Evolutionary conservation across 148 eudicot species (phyloP).

Genomic region (Euryodendron excelsum): DNA sequence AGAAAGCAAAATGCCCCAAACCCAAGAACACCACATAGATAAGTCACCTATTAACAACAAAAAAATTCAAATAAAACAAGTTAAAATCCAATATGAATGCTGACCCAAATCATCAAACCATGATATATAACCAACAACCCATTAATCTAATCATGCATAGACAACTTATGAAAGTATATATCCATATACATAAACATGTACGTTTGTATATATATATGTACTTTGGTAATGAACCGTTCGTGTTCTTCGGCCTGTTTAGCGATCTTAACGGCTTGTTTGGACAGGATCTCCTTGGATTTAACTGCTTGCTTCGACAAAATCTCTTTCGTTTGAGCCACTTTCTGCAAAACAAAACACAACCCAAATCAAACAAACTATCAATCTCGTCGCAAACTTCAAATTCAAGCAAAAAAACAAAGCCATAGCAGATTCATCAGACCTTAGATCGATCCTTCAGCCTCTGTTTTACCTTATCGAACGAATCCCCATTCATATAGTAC

Average conservation of each 20-base stretch:
- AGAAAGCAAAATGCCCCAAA: slow-evolving; percentile 96
- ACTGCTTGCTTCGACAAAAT: slow-evolving; percentile 41
- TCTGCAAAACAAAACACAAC: slow-evolving; percentile 37
- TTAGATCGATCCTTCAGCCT: slow-evolving; percentile 60
- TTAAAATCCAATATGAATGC: background rate
- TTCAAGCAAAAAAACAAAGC: slow-evolving; percentile 7
- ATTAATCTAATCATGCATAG: background rate
- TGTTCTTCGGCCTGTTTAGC: slow-evolving; percentile 97
- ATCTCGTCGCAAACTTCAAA: background rate
- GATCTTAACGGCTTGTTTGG: slow-evolving; percentile 82
- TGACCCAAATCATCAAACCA: background rate
- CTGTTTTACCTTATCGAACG: slow-evolving; percentile 43
- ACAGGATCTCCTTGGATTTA: slow-evolving; percentile 76
- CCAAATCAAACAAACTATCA: slow-evolving; percentile 10
- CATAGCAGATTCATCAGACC: slow-evolving; percentile 28
- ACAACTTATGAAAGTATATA: background rate
- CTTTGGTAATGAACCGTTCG: slow-evolving; percentile 87
- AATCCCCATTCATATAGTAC: slow-evolving; percentile 52
- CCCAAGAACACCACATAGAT: slow-evolving; percentile 85
- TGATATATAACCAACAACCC: background rate
- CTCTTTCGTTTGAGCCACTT: slow-evolving; percentile 81
- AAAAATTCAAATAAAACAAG: background rate
- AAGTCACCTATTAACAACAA: slow-evolving; percentile 60
- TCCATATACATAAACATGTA: background rate
- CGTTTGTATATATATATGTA: background rate